Percentiles rank a stretch among this genome's conserved stretches.
These are phyloP conservation scores for Starmerella cellae DNA, from an alignment of 805 yeast genomes.

Conservation along the genomic window DNA sequence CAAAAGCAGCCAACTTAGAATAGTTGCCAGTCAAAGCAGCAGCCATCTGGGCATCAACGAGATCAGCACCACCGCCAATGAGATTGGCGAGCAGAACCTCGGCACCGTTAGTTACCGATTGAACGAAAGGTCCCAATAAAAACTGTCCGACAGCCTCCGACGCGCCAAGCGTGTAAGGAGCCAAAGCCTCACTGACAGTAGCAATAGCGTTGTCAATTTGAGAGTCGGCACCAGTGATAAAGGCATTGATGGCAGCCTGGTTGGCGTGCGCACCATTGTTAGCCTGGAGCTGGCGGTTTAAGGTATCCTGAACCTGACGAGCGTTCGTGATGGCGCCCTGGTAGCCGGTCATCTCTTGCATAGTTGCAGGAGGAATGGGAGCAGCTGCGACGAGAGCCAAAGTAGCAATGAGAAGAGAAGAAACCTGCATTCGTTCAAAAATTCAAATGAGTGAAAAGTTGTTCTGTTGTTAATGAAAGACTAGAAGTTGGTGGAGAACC, in stretches of 20 bases:
- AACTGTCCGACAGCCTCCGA: conserved; percentile 15
- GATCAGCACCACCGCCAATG: conserved; percentile 20
- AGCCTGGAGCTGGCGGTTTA: conserved; percentile 15
- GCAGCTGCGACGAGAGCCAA: conserved; percentile 15
- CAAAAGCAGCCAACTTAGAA: conserved; percentile 15
- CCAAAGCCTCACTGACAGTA: conserved; percentile 10
- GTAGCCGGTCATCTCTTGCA: conserved; percentile 12
- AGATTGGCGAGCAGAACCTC: conserved; percentile 22
- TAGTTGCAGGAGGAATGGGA: conserved; percentile 5
- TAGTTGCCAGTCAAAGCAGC: conserved; percentile 19
- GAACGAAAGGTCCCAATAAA: conserved; percentile 24
- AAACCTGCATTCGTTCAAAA: conserved; percentile 10
- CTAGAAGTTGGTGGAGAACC: background rate
- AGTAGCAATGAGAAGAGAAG: conserved; percentile 16
- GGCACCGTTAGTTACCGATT: conserved; percentile 25
- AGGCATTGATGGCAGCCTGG: conserved; percentile 18
- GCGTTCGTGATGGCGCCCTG: conserved; percentile 17
- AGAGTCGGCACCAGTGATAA: conserved; percentile 24
- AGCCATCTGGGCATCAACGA: conserved; percentile 20
- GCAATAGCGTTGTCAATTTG: conserved; percentile 23
- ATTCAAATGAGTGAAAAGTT: conserved; percentile 1
- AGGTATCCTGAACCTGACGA: conserved; percentile 16
- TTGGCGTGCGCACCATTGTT: conserved; percentile 8
- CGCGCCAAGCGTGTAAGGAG: conserved; percentile 16
- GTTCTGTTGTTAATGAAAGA: background rate